Evolutionary conservation across 495 filamentous ascomycete species (phyloP).

Genomic region (Aspergillus mulundensis): DNA sequence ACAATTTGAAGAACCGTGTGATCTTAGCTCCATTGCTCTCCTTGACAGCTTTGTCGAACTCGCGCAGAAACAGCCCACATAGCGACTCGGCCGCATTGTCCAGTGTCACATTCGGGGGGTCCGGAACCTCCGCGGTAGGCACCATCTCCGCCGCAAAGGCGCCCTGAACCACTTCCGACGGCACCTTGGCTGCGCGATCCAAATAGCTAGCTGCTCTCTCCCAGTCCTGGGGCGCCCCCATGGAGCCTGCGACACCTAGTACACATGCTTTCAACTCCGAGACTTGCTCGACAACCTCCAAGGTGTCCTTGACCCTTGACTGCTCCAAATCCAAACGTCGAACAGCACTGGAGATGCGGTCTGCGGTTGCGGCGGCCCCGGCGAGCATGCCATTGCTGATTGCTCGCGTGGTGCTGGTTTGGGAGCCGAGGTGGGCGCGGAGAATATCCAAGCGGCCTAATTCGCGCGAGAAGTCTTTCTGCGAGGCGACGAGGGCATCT

Average conservation of each 20-base stretch:
- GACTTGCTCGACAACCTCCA: constrained; percentile 92
- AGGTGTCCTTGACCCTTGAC: constrained; percentile 78
- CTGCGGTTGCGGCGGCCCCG: constrained; percentile 77
- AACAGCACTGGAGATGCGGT: constrained; percentile 78
- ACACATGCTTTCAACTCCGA: constrained; percentile 94
- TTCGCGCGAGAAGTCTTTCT: constrained; percentile 78
- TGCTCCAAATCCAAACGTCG: constrained; percentile 86
- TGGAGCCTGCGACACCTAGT: constrained; percentile 88
- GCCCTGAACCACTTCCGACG: constrained; percentile 70
- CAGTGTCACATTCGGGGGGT: constrained; percentile 82
- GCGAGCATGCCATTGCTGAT: constrained; percentile 88
- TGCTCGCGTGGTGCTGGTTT: constrained; percentile 75
- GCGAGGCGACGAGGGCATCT: constrained; percentile 68
- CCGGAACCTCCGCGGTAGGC: constrained; percentile 90
- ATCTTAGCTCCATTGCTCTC: constrained; percentile 82
- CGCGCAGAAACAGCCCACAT: constrained; percentile 82
- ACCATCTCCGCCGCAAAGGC: constrained; percentile 92
- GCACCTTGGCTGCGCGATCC: constrained; percentile 74
- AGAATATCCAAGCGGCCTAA: constrained; percentile 84
- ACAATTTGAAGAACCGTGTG: constrained; percentile 96
- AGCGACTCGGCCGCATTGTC: constrained; percentile 81
- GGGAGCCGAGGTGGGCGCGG: constrained; percentile 81
- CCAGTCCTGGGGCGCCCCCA: constrained; percentile 98
- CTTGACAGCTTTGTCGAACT: constrained; percentile 88
- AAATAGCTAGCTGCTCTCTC: constrained; percentile 91